Evolutionary conservation across 208 protist species (phyloP), one percentile per base, ranked within the genome.

Genomic region (Naegleria fowleri): DNA sequence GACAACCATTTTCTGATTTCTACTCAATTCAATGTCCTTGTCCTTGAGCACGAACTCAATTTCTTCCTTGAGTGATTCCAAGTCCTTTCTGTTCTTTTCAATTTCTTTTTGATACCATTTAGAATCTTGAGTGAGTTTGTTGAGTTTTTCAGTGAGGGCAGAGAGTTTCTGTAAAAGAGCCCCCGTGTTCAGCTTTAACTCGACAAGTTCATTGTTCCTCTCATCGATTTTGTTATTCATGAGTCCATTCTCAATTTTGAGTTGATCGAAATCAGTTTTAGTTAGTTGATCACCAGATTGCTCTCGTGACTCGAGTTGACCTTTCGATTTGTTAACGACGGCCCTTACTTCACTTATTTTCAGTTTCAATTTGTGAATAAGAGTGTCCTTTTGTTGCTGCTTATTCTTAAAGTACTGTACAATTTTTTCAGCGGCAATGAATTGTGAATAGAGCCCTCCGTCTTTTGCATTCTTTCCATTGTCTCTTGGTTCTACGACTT

Each of bases 181-280:
- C 6, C 96, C 98, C 9, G 97, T 98, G 9, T 96, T 98, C 36
- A 97, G 94, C 92, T 99, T 99, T n/a, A 99, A 93, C 87, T 95
- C 93, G 25, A 98, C 94, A 41, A 98, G 93, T 92, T 99, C 97
- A 55, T 93, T 94, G 93, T 98, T 99, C 90, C 97, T 97, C 91
- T 97, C 93, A 48, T 98, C 96, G 59, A 98, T 98, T 84, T 97
- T 96, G 88, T 98, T 96, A n/a, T 93, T 96, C 91, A 98, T 97
- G 93, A 98, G 90, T 25, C 39, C 51, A 90, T 99, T 98, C 91
- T 98, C 97, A 92, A 99, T 99, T 67, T 96, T 95, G 7, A 99
- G 95, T 94, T 99, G 97, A 79, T 98, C 96, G 92, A 98, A 98
- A 91, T 99, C 98, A 91, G 98, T 97, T 0, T 95, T 94, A 86